Base-by-base conservation (phyloP, 495 filamentous ascomycete genomes). In the Aspergillus baeticus region DNA sequence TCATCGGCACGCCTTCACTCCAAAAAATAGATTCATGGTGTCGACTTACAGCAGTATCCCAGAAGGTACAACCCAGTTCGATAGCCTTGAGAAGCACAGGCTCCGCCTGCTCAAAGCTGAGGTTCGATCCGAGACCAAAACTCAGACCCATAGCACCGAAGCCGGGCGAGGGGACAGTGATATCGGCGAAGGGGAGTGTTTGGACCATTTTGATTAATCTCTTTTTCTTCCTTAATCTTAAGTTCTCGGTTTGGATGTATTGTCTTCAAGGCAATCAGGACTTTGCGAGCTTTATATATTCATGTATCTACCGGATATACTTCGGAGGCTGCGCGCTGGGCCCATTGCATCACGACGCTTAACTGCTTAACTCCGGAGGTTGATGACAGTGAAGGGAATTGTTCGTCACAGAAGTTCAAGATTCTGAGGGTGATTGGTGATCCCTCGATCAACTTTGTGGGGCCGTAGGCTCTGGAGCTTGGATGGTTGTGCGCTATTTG, bases 11-110 rank as follows among this genome's bases (percentile, higher is more conserved):
- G 15, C 13, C n/a, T 10, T n/a, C n/a, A n/a, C 20, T 29, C n/a
- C 8, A 11, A 36, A 1, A 0, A 3, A 8, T 23, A 29, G 4
- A 3, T 14, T 18, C 3, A 20, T n/a, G n/a, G n/a, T n/a, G 14
- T 33, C 17, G n/a, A 38, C 71, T 51, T 55, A 76, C 77, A 39
- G 78, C 78, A 36, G 77, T 80, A 53, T 81, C 78, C 78, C 78
- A 81, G 61, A 81, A 81, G 4, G 75, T 80, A 44, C 77, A 81
- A 10, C 77, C 77, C 6, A 81, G 51, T 46, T 81, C 77, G 53
- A 81, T 72, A 0, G 77, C 78, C 55, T 78, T 79, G 37, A 77
- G 54, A 1, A 81, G 60, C 0, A 81, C 77, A 21, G 78, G 78
- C 42, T 81, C 78, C 8, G 78, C 75, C 58, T 81, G 54, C 49